Conservation (phyloP, 108 stramenopile species). For the Mediolabrus comicus region DNA sequence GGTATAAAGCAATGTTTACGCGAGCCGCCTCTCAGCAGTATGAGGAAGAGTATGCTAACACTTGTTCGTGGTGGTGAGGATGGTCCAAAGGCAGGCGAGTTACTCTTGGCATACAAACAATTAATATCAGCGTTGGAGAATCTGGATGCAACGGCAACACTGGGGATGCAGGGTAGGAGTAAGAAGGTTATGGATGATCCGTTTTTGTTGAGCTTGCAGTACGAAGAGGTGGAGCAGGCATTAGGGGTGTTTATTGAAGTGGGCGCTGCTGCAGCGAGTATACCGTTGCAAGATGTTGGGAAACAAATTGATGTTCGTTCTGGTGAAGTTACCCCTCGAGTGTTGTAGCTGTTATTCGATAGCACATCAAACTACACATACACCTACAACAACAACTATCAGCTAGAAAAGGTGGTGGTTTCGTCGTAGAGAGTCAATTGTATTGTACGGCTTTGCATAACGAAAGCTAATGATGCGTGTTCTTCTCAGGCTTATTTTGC, state of each 20-base stretch:
- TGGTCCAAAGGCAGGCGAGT: slow-evolving; percentile 46
- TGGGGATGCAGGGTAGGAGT: slow-evolving; percentile 31
- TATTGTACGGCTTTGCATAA: too few species aligned
- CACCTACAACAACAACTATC: too few species aligned
- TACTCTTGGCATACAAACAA: slow-evolving; percentile 39
- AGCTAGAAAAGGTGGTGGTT: too few species aligned
- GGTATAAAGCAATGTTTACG: slow-evolving; percentile 34
- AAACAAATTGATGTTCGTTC: slow-evolving; percentile 6
- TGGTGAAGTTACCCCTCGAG: background rate
- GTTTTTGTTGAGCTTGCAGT: slow-evolving; percentile 5
- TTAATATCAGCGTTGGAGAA: slow-evolving; percentile 49
- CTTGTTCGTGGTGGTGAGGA: slow-evolving; percentile 60
- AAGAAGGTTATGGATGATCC: background rate
- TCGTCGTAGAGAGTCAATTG: too few species aligned
- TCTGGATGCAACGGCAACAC: slow-evolving; percentile 44
- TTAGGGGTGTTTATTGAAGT: slow-evolving; percentile 6
- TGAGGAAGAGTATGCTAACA: slow-evolving; percentile 46
- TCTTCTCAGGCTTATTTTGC: too few species aligned
- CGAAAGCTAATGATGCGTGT: too few species aligned
- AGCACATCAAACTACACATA: too few species aligned
- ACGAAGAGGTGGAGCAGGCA: slow-evolving; percentile 12
- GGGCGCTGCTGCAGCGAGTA: slow-evolving; percentile 4
- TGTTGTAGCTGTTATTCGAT: too few species aligned
- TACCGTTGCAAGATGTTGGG: slow-evolving; percentile 14
- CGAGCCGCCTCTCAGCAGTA: slow-evolving; percentile 36